These are phyloP conservation scores for Fusarium sp. DNA, from an alignment of 2,329 filamentous ascomycete genomes.

Conservation along the genomic window DNA sequence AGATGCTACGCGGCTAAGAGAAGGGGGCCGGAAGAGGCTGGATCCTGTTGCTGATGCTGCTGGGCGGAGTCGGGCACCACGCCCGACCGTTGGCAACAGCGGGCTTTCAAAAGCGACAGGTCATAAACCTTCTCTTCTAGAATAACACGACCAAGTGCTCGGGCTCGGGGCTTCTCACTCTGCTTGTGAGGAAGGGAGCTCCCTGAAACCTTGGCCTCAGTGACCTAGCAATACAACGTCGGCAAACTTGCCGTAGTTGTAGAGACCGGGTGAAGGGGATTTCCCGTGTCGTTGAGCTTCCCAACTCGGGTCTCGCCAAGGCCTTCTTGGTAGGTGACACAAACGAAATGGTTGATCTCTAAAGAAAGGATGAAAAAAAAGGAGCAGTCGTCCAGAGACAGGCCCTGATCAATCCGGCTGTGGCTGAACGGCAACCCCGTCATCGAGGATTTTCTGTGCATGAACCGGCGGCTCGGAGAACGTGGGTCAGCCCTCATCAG, in stretches of 20 bases:
- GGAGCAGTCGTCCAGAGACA: not conserved
- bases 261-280: not conserved
- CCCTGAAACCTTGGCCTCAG: not conserved
- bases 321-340: not conserved
- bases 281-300: not conserved
- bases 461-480: constrained; percentile 4
- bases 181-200: not conserved
- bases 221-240: not conserved
- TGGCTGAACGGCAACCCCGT: constrained; percentile 4
- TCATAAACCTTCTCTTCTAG: constrained; percentile 20
- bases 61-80: not conserved
- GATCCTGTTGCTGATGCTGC: not conserved
- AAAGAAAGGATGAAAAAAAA: not conserved
- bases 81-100: not conserved
- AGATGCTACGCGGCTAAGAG: not conserved
- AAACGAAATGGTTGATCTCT: not conserved
- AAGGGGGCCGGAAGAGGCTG: not conserved
- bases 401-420: not conserved
- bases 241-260: not conserved
- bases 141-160: constrained; percentile 4
- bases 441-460: constrained; percentile 2
- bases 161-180: not conserved
- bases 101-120: not conserved
- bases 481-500: not conserved
- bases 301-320: not conserved